Base-by-base conservation (phyloP, 768 basidiomycete genomes). In the Melanogaster broomeanus region DNA sequence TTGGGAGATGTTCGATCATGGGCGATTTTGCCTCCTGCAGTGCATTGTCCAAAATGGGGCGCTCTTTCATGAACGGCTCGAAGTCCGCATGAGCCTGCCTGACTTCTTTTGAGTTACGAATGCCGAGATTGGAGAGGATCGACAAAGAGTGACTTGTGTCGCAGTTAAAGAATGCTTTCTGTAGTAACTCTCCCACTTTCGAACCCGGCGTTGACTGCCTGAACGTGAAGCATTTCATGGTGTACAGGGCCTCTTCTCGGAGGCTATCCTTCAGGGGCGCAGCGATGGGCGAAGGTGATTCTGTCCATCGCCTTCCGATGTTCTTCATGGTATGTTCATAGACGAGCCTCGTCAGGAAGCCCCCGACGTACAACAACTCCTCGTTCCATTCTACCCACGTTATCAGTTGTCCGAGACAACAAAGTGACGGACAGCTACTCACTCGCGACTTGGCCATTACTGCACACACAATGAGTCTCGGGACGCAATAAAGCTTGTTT, bases 201-300 rank as follows among this genome's bases (percentile, higher is more conserved):
- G 81, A 62, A 0, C 88, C 90, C 1, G 95, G 93, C 0, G 93
- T 94, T 0, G 94, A 94, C 2, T 79, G 72, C 53, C 84, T 80
- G 70, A 90, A 97, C 0, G 90, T 87, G 74, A 97, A 98, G 73
- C 94, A 96, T 48, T 80, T 81, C 51, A 97, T 76, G 6, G 87
- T 80, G 60, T 93, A 91, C 16, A 91, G 68, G 10, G 83, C 85
- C 39, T 51, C 50, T 35, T 28, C 45, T 37, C 33, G 56, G 12
- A 25, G 33, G 7, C 42, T 31, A 6, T 24, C 38, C 30, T 18
- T 38, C 15, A 27, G 51, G 19, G n/a, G n/a, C n/a, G n/a, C n/a
- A n/a, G n/a, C n/a, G n/a, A n/a, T n/a, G n/a, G n/a, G 19, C 18
- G 7, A 45, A 18, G 30, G 35, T 49, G 5, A 11, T 22, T 38